Conservation (phyloP, 176 grass and related monocot genomes). For the Cocos nucifera region DNA sequence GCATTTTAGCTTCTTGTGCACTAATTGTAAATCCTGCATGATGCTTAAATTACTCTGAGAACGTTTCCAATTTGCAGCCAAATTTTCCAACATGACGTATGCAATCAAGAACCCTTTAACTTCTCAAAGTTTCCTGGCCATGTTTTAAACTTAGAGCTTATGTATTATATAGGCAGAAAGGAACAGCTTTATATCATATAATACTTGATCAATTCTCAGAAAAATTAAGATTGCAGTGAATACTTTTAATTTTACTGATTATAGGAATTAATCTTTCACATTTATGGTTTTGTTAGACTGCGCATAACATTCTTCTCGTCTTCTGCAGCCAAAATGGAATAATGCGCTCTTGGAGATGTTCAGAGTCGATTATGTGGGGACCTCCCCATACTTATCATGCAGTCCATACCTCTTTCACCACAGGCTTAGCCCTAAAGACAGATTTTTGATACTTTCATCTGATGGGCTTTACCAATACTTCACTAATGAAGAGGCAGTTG, state of each 20-base stretch:
- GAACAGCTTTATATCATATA: too few relatives aligned
- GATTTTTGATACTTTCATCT: constrained; percentile 85
- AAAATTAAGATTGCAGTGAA: background rate
- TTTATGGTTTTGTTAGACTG: background rate
- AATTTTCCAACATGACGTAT: too few relatives aligned
- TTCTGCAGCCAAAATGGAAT: constrained; percentile 92
- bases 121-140: too few relatives aligned
- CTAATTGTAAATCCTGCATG: too few relatives aligned
- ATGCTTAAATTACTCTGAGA: too few relatives aligned
- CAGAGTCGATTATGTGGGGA: constrained; percentile 78
- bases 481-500: constrained; percentile 81
- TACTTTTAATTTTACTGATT: background rate
- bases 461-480: constrained; percentile 98
- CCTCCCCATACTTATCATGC: constrained; percentile 75
- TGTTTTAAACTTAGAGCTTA: too few relatives aligned
- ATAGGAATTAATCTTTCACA: background rate
- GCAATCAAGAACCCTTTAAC: too few relatives aligned
- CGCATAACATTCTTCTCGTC: background rate
- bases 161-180: too few relatives aligned
- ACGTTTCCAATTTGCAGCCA: too few relatives aligned
- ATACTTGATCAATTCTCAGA: too few relatives aligned
- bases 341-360: constrained; percentile 84
- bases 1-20: too few relatives aligned
- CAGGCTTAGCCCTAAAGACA: constrained; percentile 56
- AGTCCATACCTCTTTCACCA: constrained; percentile 80